These are phyloP conservation scores for Backusella westeae DNA, from an alignment of 192 early-diverging fungal species.

Conservation along the genomic window DNA sequence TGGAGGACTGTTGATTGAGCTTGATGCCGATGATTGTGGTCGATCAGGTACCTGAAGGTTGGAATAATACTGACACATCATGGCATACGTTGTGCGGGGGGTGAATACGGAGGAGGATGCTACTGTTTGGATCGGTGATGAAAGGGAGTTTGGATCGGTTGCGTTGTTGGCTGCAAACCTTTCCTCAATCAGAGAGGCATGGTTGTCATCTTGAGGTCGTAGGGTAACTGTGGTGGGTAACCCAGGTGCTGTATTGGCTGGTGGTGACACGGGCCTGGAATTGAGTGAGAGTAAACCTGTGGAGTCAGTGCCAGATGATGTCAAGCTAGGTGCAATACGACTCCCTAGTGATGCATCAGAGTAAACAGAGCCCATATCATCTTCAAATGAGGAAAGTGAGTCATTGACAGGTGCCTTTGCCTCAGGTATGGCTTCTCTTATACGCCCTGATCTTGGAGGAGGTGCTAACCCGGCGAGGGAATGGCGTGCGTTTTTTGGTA, in stretches of 20 bases:
- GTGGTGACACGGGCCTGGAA: conserved; percentile 23
- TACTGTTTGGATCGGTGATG: conserved; percentile 16
- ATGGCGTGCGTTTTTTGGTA: not conserved
- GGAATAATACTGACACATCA: not conserved
- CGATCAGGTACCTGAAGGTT: not conserved
- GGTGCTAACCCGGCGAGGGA: not conserved
- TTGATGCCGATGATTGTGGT: not conserved
- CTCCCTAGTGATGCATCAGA: conserved; percentile 12
- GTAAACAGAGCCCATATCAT: not conserved
- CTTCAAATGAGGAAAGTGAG: conserved; percentile 4
- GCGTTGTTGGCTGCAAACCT: not conserved
- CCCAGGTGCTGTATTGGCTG: conserved; percentile 8
- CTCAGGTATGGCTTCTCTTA: conserved; percentile 1
- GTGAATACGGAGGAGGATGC: conserved; percentile 24
- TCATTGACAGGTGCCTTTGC: not conserved
- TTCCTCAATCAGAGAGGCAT: conserved; percentile 14
- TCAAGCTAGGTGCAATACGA: conserved; percentile 21
- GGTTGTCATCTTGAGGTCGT: conserved; percentile 14
- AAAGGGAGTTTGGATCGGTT: not conserved
- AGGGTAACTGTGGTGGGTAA: conserved; percentile 15
- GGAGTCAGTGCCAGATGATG: conserved; percentile 15
- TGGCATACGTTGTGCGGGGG: conserved; percentile 2
- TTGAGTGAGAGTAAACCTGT: conserved; percentile 2
- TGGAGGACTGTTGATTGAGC: not conserved
- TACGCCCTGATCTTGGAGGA: conserved; percentile 9